These are phyloP conservation scores for Hypoxylon sp. DNA, from an alignment of 2,329 filamentous ascomycete species.

Conservation along the genomic window DNA sequence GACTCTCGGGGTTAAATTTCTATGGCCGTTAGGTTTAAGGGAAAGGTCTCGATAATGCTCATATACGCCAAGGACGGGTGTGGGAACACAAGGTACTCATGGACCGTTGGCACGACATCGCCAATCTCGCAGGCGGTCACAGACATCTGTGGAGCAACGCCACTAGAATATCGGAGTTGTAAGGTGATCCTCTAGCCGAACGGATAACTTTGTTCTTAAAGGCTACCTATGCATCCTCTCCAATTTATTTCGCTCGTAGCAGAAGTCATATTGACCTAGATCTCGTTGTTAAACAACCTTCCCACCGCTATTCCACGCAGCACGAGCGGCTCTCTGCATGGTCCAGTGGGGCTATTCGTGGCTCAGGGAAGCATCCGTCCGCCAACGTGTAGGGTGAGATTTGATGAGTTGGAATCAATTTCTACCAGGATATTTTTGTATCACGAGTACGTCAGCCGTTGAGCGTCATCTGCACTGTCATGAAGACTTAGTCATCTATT, in stretches of 20 bases:
- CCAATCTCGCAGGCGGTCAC: constrained; percentile 57
- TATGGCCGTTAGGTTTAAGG: constrained; percentile 1
- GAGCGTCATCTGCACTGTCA: constrained; percentile 27
- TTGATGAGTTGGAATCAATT: constrained; percentile 27
- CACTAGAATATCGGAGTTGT: constrained; percentile 35
- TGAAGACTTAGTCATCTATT: constrained; percentile 38
- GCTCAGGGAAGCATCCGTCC: constrained; percentile 43
- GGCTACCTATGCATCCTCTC: constrained; percentile 31
- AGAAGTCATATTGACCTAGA: constrained; percentile 33
- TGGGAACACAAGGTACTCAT: constrained; percentile 42
- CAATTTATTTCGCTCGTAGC: constrained; percentile 16
- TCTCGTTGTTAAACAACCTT: constrained; percentile 38
- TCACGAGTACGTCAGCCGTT: constrained; percentile 37
- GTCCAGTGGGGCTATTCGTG: constrained; percentile 46
- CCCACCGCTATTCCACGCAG: constrained; percentile 49
- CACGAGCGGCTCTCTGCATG: constrained; percentile 51
- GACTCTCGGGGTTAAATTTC: constrained; percentile 13
- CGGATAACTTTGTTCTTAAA: constrained; percentile 29
- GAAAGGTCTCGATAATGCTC: constrained; percentile 4
- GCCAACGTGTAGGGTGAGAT: constrained; percentile 38
- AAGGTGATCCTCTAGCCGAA: constrained; percentile 31
- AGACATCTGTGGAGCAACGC: constrained; percentile 36
- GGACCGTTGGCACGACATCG: constrained; percentile 53
- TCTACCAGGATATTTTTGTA: constrained; percentile 29
- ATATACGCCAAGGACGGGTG: constrained; percentile 25